Conservation (phyloP, 164 flowering plant genomes). For the Umbilicus rupestris region DNA sequence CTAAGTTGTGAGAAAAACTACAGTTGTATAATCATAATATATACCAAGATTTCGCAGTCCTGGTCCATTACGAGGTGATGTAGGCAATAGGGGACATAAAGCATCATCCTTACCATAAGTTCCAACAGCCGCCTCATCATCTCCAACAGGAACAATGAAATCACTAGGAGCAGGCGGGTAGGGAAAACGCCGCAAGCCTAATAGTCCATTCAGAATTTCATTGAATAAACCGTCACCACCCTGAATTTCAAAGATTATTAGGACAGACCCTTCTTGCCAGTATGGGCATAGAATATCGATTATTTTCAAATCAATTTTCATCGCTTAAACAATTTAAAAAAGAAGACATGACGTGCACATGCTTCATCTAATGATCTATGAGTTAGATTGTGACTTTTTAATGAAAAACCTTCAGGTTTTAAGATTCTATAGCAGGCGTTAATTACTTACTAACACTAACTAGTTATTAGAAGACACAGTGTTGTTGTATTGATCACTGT, state of each 20-base stretch:
- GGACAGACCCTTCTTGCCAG: not conserved
- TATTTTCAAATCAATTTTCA: not conserved
- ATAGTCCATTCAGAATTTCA: constrained; percentile 86
- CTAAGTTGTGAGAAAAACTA: not conserved
- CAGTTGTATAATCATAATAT: constrained; percentile 14
- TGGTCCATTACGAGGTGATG: constrained; percentile 19
- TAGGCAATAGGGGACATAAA: constrained; percentile 39
- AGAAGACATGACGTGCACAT: too few relatives aligned
- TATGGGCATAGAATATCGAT: not conserved
- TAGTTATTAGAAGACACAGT: not conserved
- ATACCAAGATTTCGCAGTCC: constrained; percentile 30
- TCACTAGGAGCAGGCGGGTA: constrained; percentile 72
- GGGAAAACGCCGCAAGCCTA: constrained; percentile 55
- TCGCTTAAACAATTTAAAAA: too few relatives aligned
- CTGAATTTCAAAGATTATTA: constrained; percentile 27
- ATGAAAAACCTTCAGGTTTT: too few relatives aligned
- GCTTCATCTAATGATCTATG: too few relatives aligned
- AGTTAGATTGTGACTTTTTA: too few relatives aligned
- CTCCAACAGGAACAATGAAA: constrained; percentile 23
- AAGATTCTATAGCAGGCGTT: too few relatives aligned
- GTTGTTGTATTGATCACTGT: not conserved
- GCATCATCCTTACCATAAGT: constrained; percentile 30
- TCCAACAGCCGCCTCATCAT: constrained; percentile 18
- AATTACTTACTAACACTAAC: too few relatives aligned
- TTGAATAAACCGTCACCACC: constrained; percentile 98